Conservation (phyloP, 2,329 filamentous ascomycete species). For the Phialophora expanda region DNA sequence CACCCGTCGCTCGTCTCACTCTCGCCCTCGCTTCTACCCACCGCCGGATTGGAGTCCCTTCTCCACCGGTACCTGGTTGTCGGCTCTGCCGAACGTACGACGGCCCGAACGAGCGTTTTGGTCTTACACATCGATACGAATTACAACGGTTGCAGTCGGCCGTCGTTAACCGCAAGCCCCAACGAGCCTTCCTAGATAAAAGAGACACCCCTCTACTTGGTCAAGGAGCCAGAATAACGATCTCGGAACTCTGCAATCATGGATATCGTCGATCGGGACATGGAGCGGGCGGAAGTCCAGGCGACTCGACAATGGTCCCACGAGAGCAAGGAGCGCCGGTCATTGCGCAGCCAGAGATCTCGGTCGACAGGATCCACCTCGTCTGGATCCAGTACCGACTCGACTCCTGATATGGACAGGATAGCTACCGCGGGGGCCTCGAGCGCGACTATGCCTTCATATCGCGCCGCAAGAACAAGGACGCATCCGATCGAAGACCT, state of each 20-base stretch:
- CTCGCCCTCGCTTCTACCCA: neutral
- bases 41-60: neutral
- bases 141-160: neutral
- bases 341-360: conserved; percentile 31
- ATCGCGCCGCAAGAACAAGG: conserved; percentile 29
- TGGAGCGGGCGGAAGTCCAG: conserved; percentile 47
- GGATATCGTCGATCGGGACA: conserved; percentile 46
- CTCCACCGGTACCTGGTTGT: neutral
- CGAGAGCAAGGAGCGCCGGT: conserved; percentile 33
- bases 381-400: conserved; percentile 38
- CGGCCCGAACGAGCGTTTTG: neutral
- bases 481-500: conserved; percentile 40
- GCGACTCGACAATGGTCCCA: conserved; percentile 38
- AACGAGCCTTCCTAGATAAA: neutral
- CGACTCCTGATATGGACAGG: conserved; percentile 33
- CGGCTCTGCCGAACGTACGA: neutral
- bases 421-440: conserved; percentile 37
- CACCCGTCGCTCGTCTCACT: conserved; percentile 5
- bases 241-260: conserved; percentile 38
- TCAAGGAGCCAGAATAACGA: neutral
- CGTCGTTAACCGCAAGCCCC: neutral
- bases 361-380: conserved; percentile 37
- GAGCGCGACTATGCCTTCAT: conserved; percentile 18
- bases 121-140: neutral
- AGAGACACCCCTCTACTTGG: neutral